Base-by-base conservation (phyloP, 2,329 filamentous ascomycete species). In the Bimuria novae-zelandiae region DNA sequence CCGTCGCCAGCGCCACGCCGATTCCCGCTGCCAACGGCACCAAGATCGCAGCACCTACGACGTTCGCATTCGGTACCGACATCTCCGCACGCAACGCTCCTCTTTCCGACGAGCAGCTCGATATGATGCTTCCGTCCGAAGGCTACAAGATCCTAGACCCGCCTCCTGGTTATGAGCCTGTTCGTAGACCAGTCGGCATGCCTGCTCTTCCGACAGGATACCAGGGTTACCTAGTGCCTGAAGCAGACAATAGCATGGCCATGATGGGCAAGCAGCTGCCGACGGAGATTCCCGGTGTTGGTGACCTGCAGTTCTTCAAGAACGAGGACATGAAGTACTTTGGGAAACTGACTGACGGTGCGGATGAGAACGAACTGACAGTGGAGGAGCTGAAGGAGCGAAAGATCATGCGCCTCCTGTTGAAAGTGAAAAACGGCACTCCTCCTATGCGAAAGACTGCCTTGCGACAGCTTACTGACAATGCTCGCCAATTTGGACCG, bases 341-440 rank as follows among this genome's bases (percentile, higher is more conserved):
- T 68, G 92, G 93, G 54, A 97, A 99, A 79, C 84, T 99, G 35
- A 93, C 96, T 19, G 94, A 99, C 70, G 92, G 90, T 32, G 89
- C 89, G 22, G 92, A 97, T 64, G 94, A 99, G 76, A 95, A 93
- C 64, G 83, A 86, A 19, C 84, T 99, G 76, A 92, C 88, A 17
- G 92, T 99, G 8, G 94, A 99, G 43, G 93, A 99, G 68, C 78
- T 99, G 47, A 97, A 99, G 76, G 93, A 99, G 76, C 85, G 94
- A 57, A 99, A 99, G 78, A 99, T 99, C 70, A 97, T 99, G 94
- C 84, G 94, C 62, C 79, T 99, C 50, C 80, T 99, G 40, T 82
- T 99, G 51, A 99, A 99, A 78, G 93, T 99, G 80, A 99, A 99
- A 84, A 99, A 99, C 72, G 94, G 94, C 68, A 97, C 94, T 35